Percentiles rank a stretch among this genome's conserved stretches.
phyloP scores from a whole-genome alignment of 352 stramenopile species.

The Pythium sp. region DNA sequence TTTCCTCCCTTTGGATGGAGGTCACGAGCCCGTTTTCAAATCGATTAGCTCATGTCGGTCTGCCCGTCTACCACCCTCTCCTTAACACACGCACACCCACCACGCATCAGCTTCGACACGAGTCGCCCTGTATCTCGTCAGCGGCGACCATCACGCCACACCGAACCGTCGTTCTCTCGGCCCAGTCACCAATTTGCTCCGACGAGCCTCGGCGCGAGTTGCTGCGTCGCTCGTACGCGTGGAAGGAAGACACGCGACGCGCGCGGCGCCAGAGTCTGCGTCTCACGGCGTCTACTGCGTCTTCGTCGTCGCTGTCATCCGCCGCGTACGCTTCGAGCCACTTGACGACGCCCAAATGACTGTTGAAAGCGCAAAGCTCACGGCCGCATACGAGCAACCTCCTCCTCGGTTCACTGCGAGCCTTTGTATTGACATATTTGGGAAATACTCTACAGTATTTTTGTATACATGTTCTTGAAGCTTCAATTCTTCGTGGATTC shows the following conservation, averaged over 20 bases:
- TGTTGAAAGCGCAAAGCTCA: constrained; percentile 68
- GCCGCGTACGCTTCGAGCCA: constrained; percentile 57
- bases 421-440: no score
- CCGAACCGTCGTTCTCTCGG: not conserved
- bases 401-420: constrained; percentile 54
- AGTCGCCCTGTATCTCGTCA: not conserved
- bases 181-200: constrained; percentile 2
- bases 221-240: constrained; percentile 17
- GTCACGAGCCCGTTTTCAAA: no score
- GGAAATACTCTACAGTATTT: no score
- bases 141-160: no score
- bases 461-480: no score
- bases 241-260: constrained; percentile 18
- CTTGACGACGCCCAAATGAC: constrained; percentile 55
- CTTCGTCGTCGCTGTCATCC: constrained; percentile 13
- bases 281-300: not conserved
- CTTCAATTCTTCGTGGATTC: no score
- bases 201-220: constrained; percentile 17
- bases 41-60: no score
- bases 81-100: not conserved
- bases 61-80: no score
- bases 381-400: constrained; percentile 69
- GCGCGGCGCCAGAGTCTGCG: constrained; percentile 8
- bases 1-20: no score
- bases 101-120: not conserved